phyloP scores from a whole-genome alignment of 129 eudicot species.

The Pittosporum tobira region DNA sequence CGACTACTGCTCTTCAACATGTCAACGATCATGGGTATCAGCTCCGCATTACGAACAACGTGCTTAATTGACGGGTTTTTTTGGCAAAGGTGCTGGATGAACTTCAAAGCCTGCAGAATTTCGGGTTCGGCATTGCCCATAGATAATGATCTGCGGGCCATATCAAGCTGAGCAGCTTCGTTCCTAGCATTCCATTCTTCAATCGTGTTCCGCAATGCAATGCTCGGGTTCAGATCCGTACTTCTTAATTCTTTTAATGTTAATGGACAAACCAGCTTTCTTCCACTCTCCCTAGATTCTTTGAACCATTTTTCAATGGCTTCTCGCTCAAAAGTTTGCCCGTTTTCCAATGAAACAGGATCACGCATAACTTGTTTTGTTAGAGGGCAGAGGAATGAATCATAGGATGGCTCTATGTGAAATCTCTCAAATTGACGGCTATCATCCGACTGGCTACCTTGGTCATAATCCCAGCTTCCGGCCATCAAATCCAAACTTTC shows the following conservation, averaged over 20 bases:
- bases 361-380: conserved; percentile 85
- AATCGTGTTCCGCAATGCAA: conserved; percentile 74
- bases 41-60: conserved; percentile 51
- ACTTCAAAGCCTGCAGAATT: conserved; percentile 61
- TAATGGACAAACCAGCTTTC: conserved; percentile 63
- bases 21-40: conserved; percentile 64
- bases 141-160: conserved; percentile 60
- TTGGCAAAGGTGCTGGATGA: conserved; percentile 56
- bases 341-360: conserved; percentile 81
- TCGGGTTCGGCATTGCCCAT: conserved; percentile 51
- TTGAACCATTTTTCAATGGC: conserved; percentile 93
- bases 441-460: conserved; percentile 71
- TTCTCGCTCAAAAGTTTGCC: conserved; percentile 83
- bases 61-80: conserved; percentile 51
- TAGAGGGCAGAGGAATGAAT: conserved; percentile 84
- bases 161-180: conserved; percentile 86
- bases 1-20: conserved; percentile 72
- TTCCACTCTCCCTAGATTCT: conserved; percentile 64
- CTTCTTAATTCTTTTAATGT: conserved; percentile 58
- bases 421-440: conserved; percentile 62
- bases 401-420: conserved; percentile 73
- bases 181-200: conserved; percentile 96
- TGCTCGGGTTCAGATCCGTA: conserved; percentile 78
- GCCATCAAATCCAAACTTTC: conserved; percentile 41
- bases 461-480: conserved; percentile 64